Percentiles rank a stretch among this genome's conserved stretches.
Evolutionary conservation across 2,329 filamentous ascomycete species (phyloP).

Genomic region (Aphanocladium album): DNA sequence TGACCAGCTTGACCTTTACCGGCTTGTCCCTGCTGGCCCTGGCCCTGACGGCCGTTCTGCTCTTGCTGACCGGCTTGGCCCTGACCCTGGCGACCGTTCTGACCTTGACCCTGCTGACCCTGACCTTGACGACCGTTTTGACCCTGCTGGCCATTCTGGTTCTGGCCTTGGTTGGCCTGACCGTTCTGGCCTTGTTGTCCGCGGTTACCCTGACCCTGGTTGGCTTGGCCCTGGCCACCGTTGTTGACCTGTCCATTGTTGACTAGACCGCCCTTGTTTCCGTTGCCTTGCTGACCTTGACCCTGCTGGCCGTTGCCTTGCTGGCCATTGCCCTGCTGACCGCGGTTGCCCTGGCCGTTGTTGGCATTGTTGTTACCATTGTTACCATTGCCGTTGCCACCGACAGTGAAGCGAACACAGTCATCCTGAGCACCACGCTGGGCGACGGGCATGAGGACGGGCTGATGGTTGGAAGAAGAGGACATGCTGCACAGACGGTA

Average conservation of each 20-base stretch:
- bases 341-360: constrained; percentile 20
- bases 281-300: constrained; percentile 13
- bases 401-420: constrained; percentile 56
- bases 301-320: constrained; percentile 10
- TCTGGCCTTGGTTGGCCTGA: constrained; percentile 7
- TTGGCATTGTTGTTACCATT: constrained; percentile 17
- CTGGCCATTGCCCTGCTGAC: constrained; percentile 3
- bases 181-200: constrained; percentile 10
- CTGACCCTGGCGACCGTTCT: constrained; percentile 19
- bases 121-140: constrained; percentile 14
- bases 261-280: constrained; percentile 8
- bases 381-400: constrained; percentile 20
- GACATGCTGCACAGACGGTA: constrained; percentile 64
- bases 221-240: constrained; percentile 4
- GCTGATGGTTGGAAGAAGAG: constrained; percentile 60
- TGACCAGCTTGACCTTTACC: not conserved
- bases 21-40: constrained; percentile 10
- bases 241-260: constrained; percentile 17
- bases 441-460: constrained; percentile 60
- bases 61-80: not conserved
- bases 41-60: constrained; percentile 6
- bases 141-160: not conserved
- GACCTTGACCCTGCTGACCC: constrained; percentile 15
- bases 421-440: constrained; percentile 64
- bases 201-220: constrained; percentile 1